Percentiles rank a stretch among this genome's conserved stretches.
These are phyloP conservation scores for Rosa rugosa DNA, from an alignment of 306 rosid genomes.

Conservation along the genomic window DNA sequence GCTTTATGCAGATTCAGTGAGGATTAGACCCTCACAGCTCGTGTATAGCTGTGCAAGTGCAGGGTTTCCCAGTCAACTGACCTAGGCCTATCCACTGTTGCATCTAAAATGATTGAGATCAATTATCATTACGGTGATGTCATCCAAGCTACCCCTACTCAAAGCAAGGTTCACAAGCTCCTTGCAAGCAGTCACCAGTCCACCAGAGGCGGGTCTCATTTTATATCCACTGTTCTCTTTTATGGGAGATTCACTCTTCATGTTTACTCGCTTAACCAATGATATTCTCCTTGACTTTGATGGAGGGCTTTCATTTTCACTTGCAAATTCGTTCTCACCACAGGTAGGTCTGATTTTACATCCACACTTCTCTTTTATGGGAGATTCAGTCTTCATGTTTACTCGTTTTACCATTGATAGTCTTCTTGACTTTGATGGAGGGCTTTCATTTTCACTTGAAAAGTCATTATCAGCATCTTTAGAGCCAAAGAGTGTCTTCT, in stretches of 20 bases:
- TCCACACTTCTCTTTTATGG: slow-evolving; percentile 32
- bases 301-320: slow-evolving; percentile 51
- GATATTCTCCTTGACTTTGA: slow-evolving; percentile 51
- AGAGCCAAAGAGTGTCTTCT: slow-evolving; percentile 26
- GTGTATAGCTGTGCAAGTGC: not conserved
- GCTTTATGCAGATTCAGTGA: not conserved
- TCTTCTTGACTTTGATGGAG: slow-evolving; percentile 49
- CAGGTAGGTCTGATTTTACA: slow-evolving; percentile 8
- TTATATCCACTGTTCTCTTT: slow-evolving; percentile 34
- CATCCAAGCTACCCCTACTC: slow-evolving; percentile 60
- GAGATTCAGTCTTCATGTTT: slow-evolving; percentile 38
- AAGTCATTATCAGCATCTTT: slow-evolving; percentile 33
- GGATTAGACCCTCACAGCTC: slow-evolving; percentile 3
- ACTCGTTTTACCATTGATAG: slow-evolving; percentile 40
- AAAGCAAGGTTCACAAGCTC: slow-evolving; percentile 60
- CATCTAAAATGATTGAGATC: slow-evolving; percentile 45
- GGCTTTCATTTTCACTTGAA: slow-evolving; percentile 44
- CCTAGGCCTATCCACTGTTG: slow-evolving; percentile 16
- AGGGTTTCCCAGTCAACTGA: not conserved
- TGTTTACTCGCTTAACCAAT: slow-evolving; percentile 33
- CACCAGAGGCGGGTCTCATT: slow-evolving; percentile 12
- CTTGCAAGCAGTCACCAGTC: slow-evolving; percentile 57
- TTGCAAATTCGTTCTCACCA: slow-evolving; percentile 26
- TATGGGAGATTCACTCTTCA: slow-evolving; percentile 36
- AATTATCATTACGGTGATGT: slow-evolving; percentile 62